phyloP scores from a whole-genome alignment of 257 asterid genomes.

The Echites panduratus region DNA sequence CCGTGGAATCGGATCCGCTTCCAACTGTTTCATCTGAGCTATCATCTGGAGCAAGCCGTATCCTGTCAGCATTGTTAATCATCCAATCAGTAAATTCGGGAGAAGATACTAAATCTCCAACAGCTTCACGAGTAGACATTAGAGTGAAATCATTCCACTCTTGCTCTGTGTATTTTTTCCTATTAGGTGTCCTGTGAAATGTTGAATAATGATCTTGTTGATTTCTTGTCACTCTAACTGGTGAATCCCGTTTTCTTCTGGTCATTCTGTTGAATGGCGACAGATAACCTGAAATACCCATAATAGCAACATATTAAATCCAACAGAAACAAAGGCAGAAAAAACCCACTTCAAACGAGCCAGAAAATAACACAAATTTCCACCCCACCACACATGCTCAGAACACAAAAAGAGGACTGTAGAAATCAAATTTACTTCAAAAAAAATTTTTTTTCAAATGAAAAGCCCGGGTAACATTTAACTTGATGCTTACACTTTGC shows the following conservation, averaged over 20 bases:
- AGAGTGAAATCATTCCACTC: slow-evolving; percentile 79
- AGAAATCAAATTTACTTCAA: too few relatives aligned
- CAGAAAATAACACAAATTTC: too few relatives aligned
- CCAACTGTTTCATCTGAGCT: slow-evolving; percentile 57
- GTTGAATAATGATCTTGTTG: slow-evolving; percentile 43
- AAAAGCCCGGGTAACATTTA: too few relatives aligned
- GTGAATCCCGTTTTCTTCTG: slow-evolving; percentile 24
- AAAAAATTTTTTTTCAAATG: too few relatives aligned
- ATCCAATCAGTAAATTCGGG: slow-evolving; percentile 82
- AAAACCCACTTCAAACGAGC: too few relatives aligned
- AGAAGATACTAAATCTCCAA: slow-evolving; percentile 60
- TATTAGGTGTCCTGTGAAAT: slow-evolving; percentile 56
- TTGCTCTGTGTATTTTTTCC: slow-evolving; percentile 52
- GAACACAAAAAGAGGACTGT: too few relatives aligned
- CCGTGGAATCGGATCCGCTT: slow-evolving; percentile 66
- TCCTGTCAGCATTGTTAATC: slow-evolving; percentile 47
- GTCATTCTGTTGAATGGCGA: slow-evolving; percentile 4
- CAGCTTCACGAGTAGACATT: slow-evolving; percentile 60
- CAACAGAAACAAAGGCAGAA: too few relatives aligned
- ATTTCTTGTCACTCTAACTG: slow-evolving; percentile 23
- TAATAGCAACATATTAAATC: too few relatives aligned
- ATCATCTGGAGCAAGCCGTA: slow-evolving; percentile 44
- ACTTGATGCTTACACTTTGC: too few relatives aligned
- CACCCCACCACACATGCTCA: too few relatives aligned
- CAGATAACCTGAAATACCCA: slow-evolving; percentile 2